Conservation (phyloP, 768 basidiomycete species). For the Gyrodon lividus region DNA sequence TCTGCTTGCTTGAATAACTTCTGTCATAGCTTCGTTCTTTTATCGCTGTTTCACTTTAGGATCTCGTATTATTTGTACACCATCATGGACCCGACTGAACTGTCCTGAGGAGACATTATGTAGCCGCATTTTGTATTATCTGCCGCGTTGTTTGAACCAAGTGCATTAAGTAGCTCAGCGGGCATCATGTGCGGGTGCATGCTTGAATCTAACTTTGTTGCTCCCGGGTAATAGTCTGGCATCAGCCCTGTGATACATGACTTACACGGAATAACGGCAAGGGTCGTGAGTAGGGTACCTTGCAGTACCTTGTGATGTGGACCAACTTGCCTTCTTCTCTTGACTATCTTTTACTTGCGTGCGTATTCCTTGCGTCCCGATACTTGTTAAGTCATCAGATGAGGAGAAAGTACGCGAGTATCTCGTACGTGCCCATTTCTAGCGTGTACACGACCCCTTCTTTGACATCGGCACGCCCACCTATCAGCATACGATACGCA, state of each 20-base stretch:
- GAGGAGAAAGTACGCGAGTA: background rate
- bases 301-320: background rate
- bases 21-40: slow-evolving; percentile 20
- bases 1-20: slow-evolving; percentile 22
- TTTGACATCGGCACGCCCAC: slow-evolving; percentile 8
- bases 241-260: background rate
- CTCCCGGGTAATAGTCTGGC: no score
- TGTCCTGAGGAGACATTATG: slow-evolving; percentile 25
- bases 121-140: slow-evolving; percentile 31
- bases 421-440: slow-evolving; percentile 1
- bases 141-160: slow-evolving; percentile 17
- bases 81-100: slow-evolving; percentile 26
- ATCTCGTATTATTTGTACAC: slow-evolving; percentile 33
- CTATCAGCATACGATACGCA: slow-evolving; percentile 1
- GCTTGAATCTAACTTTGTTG: background rate
- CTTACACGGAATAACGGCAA: background rate
- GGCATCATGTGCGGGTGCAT: no score
- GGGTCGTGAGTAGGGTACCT: background rate
- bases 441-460: background rate
- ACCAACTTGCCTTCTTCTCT: background rate
- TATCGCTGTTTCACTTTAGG: slow-evolving; percentile 27
- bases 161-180: no score
- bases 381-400: background rate
- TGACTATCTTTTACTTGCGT: background rate
- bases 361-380: background rate